Evolutionary conservation across 2,329 filamentous ascomycete species (phyloP).

Genomic region (Fusarium chlamydosporum): DNA sequence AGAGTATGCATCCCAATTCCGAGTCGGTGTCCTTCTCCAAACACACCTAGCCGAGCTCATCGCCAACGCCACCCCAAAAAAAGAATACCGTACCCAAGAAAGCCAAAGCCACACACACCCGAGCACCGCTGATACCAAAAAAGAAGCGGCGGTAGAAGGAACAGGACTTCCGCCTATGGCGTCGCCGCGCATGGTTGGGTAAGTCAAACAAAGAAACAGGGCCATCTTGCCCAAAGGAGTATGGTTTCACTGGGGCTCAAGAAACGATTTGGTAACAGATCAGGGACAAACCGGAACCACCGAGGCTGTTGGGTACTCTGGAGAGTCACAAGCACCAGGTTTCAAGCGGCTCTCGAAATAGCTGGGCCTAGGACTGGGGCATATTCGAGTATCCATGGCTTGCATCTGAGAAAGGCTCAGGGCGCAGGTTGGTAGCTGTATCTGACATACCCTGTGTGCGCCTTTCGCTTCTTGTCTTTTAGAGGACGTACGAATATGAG

Average conservation of each 20-base stretch:
- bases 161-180: constrained; percentile 30
- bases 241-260: constrained; percentile 36
- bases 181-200: constrained; percentile 35
- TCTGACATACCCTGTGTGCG: constrained; percentile 37
- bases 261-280: constrained; percentile 52
- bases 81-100: constrained; percentile 39
- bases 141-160: constrained; percentile 33
- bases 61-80: constrained; percentile 44
- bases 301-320: constrained; percentile 29
- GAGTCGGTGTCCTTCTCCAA: constrained; percentile 35
- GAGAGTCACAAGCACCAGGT: constrained; percentile 37
- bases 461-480: constrained; percentile 20
- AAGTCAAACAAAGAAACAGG: constrained; percentile 43
- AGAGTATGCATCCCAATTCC: constrained; percentile 8
- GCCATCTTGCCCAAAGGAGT: constrained; percentile 39
- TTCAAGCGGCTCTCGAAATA: constrained; percentile 37
- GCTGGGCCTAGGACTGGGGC: constrained; percentile 8
- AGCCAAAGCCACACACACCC: constrained; percentile 33
- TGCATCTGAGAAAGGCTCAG: constrained; percentile 23
- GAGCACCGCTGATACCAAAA: constrained; percentile 25
- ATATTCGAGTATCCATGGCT: background rate
- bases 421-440: constrained; percentile 30
- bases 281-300: constrained; percentile 48
- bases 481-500: constrained; percentile 26
- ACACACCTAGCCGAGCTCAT: constrained; percentile 32